A percentile compares a stretch with the other conserved stretches of the same genome.
Evolutionary conservation across 108 stramenopile genomes (phyloP).

Genomic region (Discostella pseudostelligera): DNA sequence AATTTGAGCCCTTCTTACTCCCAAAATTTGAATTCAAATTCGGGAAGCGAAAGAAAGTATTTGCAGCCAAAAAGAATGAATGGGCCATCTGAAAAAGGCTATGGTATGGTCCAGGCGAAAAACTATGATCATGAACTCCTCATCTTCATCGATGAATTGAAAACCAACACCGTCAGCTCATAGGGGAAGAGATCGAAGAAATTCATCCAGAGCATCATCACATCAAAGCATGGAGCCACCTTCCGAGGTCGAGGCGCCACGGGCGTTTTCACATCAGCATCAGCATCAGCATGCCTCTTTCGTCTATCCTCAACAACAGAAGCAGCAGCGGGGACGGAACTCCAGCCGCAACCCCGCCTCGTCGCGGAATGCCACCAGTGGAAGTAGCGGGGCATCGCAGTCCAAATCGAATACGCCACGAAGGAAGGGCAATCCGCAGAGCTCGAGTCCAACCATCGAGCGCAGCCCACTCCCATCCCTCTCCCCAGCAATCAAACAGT

Average conservation of each 20-base stretch:
- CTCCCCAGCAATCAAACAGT: neutral
- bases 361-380: neutral
- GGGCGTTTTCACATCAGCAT: neutral
- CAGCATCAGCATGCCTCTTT: neutral
- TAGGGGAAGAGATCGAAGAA: neutral
- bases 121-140: too few relatives aligned
- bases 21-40: too few relatives aligned
- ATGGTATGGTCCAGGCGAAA: too few relatives aligned
- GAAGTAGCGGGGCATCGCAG: neutral
- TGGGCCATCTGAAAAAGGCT: too few relatives aligned
- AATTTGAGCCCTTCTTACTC: too few relatives aligned
- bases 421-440: conserved; percentile 34
- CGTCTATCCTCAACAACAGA: too few relatives aligned
- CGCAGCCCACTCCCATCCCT: neutral
- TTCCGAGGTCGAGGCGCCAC: conserved; percentile 2
- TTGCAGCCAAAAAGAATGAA: too few relatives aligned
- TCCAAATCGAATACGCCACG: conserved; percentile 19
- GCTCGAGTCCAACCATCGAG: conserved; percentile 14
- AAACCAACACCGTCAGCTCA: too few relatives aligned
- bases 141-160: too few relatives aligned
- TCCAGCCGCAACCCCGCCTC: neutral
- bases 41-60: too few relatives aligned
- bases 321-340: neutral
- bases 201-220: neutral
- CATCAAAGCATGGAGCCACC: conserved; percentile 3